Evolutionary conservation across 2,329 filamentous ascomycete genomes (phyloP), one percentile per base, ranked within the genome.

Genomic region (Penicillium verrucosum): DNA sequence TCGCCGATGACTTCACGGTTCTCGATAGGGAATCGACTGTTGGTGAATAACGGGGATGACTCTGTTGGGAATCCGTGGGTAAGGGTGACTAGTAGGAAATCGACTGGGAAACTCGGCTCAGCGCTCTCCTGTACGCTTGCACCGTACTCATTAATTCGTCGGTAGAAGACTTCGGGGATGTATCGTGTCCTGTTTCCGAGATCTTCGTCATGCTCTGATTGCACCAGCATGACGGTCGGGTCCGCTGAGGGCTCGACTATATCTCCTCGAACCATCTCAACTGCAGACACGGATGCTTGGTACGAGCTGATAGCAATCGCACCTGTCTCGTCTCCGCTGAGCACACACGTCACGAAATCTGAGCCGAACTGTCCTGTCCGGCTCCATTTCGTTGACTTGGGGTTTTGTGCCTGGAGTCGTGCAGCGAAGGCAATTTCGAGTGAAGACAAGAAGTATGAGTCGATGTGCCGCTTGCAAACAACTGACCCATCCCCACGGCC

Each of bases 101-200:
- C 94, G 47, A 97, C 92, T 0, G 94, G 94, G 73, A 99, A 99
- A 44, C 89, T 87, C 0, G 94, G 94, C 72, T 97, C 97, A 25
- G 94, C 94, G 67, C 96, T 97, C 74, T 97, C 91, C 72, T 97
- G 94, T 8, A 97, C 94, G 65, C 93, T 96, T 62, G 89, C 90
- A 34, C 92, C 92, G 70, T 99, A 96, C 73, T 99, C 93, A 74
- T 99, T 99, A 75, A 96, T 91, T 65, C 85, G 87, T 60, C 93
- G 86, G 78, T 95, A 99, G 76, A 97, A 99, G 5, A 99, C 93
- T 69, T 99, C 94, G 0, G 94, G 94, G 23, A 99, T 96, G 70
- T 99, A 99, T 66, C 92, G 85, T 25, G 88, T 87, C 54, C 85
- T 86, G 71, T 83, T 88, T 48, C 76, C 80, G 54, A 78, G 85